Percentiles rank a stretch among this genome's conserved stretches.
phyloP scores from a whole-genome alignment of 176 grass and related monocot genomes.

The Triticum timopheevii region DNA sequence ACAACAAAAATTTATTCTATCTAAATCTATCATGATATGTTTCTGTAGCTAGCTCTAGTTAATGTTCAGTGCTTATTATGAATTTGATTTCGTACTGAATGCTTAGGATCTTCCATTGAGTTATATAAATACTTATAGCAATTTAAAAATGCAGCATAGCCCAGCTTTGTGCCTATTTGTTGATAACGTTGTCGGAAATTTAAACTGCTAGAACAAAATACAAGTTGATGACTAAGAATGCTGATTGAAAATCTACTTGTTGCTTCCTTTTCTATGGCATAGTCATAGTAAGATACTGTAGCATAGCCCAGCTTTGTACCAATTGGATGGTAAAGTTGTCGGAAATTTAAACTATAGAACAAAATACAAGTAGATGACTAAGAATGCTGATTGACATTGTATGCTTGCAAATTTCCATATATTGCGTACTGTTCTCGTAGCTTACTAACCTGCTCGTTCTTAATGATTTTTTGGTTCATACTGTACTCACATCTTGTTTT shows the following conservation, averaged over 20 bases:
- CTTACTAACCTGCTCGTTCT: not conserved
- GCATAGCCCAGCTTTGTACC: too few species aligned
- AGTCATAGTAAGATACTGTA: too few species aligned
- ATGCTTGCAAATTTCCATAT: not conserved
- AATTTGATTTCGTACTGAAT: not conserved
- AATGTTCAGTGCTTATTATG: not conserved
- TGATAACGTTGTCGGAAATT: too few species aligned
- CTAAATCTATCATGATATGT: not conserved
- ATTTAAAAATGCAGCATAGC: too few species aligned
- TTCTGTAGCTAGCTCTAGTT: not conserved
- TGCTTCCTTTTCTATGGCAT: too few species aligned
- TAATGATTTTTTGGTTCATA: not conserved
- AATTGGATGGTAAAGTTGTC: too few species aligned
- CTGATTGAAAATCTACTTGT: not conserved
- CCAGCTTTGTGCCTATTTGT: too few species aligned
- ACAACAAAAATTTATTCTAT: not conserved
- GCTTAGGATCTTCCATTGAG: not conserved
- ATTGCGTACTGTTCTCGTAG: not conserved
- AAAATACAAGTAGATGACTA: too few species aligned
- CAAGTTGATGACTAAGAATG: too few species aligned
- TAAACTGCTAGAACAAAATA: too few species aligned
- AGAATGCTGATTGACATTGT: not conserved
- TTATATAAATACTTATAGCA: not conserved
- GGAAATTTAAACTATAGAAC: too few species aligned
- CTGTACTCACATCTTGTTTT: conserved; percentile 2